Evolutionary conservation across 169 alveolate species (phyloP), one percentile per base, ranked within the genome.

Genomic region (Plasmodium cynomolgi): DNA sequence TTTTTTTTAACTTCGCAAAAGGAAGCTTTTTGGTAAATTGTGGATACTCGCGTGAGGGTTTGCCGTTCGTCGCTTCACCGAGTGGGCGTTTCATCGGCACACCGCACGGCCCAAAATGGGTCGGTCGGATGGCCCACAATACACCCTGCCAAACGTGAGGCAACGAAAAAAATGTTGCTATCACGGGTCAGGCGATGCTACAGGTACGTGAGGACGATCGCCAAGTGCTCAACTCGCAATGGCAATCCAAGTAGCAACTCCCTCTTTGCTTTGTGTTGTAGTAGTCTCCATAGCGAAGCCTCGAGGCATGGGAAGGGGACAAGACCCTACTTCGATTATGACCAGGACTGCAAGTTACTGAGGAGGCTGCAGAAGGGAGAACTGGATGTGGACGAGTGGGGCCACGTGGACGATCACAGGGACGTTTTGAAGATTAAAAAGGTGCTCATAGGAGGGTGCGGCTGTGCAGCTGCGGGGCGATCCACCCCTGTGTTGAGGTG

Each of bases 291-390:
- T 50, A 74, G 79, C 37, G 79, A 31, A 74, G 11, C 75, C 39
- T 39, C 54, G n/a, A 71, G 17, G 0, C 29, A 54, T 4, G 73
- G 77, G 29, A 73, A 72, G 56, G 23, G 62, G 9, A 56, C 20
- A 58, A 85, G 58, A 11, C 20, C 74, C 20, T 85, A 85, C 79
- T 44, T 74, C 26, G 93, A 85, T 11, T 75, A 85, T 75, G 26
- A 85, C n/a, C 81, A 85, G 58, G 93, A 85, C 41, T 54, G 41
- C 39, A 68, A 85, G 37, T 74, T 85, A n/a, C 31, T 85, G 33
- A 75, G 34, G 29, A 41, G 93, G 34, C 84, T 85, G 15, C 41
- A 77, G 37, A 85, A n/a, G 6, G 68, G 37, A 11, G 77, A 85
- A 23, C 37, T 85, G 17, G 80, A 31, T 2, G 81, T 75, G 17